Base-by-base conservation (phyloP, 306 rosid species). In the Ormosia semicastrata region DNA sequence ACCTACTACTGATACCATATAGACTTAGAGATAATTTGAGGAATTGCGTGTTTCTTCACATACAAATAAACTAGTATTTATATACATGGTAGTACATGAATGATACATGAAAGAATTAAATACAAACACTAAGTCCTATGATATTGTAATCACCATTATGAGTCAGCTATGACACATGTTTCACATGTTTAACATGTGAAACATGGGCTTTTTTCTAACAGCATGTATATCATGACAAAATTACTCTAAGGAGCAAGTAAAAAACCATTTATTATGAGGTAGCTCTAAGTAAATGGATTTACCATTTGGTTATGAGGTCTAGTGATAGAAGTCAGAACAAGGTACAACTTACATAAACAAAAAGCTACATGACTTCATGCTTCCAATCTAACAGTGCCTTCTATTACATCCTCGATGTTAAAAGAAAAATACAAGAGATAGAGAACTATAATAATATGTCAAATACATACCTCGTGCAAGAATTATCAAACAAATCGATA, bases 401-500 rank as follows among this genome's bases (percentile, higher is more conserved):
- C 11, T 58, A 36, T 70, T 13, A 66, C 39, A 78, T 41, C 52
- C 8, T 66, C 17, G 49, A 43, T 24, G 62, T 18, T 17, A n/a
- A 59, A 56, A 59, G 33, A 58, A 50, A 74, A 29, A 44, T 34
- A 39, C 2, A 44, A 53, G 71, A 32, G 39, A n/a, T 12, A 4
- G 62, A 81, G 39, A 60, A 80, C 29, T 59, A 54, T 71, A 50
- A 14, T 34, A 64, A 71, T 66, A 30, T 17, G 2, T 17, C 56
- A 77, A 15, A 58, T 57, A 53, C 90, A 47, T 87, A 91, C 98
- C 98, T 85, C 97, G 90, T 0, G 86, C 62, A 66, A 94, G 94
- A 86, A 92, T 91, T 39, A 90, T 80, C 78, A 94, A 86, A 79
- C 97, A 92, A 83, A 94, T 91, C 79, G 97, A 94, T 60, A 94